phyloP scores from a whole-genome alignment of 1,284 basidiomycete species.

The Sanghuangporus weigelae region DNA sequence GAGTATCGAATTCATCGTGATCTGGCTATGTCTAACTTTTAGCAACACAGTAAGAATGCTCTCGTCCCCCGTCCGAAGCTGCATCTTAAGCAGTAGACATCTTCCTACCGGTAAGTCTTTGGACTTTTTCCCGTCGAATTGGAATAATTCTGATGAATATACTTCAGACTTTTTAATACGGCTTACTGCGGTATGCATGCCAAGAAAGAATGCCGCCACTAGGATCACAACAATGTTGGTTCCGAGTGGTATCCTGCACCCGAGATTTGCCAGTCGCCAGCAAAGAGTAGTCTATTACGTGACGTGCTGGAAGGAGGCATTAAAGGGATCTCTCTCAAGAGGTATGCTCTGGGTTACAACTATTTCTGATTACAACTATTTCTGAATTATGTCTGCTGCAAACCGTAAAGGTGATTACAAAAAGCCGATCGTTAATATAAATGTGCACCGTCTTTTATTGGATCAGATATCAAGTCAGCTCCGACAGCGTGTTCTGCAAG shows the following conservation, averaged over 20 bases:
- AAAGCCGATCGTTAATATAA: conserved; percentile 29
- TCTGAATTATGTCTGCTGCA: too few species aligned
- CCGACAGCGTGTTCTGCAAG: conserved; percentile 67
- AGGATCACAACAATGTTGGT: conserved; percentile 30
- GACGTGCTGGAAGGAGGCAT: conserved; percentile 47
- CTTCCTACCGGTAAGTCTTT: conserved; percentile 50
- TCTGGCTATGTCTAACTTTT: not conserved
- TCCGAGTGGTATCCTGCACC: conserved; percentile 67
- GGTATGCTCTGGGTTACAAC: conserved; percentile 25
- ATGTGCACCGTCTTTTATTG: conserved; percentile 37
- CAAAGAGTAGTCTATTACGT: conserved; percentile 46
- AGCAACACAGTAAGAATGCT: conserved; percentile 64
- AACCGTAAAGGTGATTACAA: conserved; percentile 23
- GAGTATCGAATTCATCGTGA: conserved; percentile 27
- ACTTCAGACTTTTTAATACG: conserved; percentile 61
- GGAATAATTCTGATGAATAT: not conserved
- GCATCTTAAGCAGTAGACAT: conserved; percentile 42
- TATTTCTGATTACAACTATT: not conserved
- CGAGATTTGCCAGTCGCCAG: conserved; percentile 45
- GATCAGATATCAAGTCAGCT: conserved; percentile 57
- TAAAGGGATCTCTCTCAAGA: conserved; percentile 32
- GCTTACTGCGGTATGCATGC: conserved; percentile 43
- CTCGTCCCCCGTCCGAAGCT: conserved; percentile 53
- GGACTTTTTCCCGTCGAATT: not conserved
- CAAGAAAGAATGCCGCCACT: conserved; percentile 23